A percentile compares a stretch with the other conserved stretches of the same genome.
These are phyloP conservation scores for Phialophora verrucosa DNA, from an alignment of 2,329 filamentous ascomycete genomes.

Conservation along the genomic window DNA sequence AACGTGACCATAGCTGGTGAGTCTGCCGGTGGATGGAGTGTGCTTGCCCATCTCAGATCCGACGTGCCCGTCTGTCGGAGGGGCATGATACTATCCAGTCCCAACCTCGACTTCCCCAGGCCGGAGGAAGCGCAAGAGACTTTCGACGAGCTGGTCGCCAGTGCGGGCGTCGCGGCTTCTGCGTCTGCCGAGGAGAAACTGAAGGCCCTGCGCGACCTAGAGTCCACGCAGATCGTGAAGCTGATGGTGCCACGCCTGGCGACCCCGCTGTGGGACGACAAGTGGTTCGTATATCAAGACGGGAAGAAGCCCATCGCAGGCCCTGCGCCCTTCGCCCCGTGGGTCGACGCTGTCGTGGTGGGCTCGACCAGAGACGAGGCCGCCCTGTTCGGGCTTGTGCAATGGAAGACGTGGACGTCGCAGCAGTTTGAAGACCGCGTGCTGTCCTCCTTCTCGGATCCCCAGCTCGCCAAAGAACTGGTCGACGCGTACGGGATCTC, in stretches of 20 bases:
- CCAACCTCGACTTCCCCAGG: constrained; percentile 26
- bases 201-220: constrained; percentile 19
- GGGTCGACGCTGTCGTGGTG: constrained; percentile 23
- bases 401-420: constrained; percentile 20
- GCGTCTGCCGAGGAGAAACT: constrained; percentile 25
- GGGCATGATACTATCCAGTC: constrained; percentile 26
- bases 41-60: constrained; percentile 39
- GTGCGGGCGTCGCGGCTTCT: constrained; percentile 14
- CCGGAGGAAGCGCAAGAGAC: constrained; percentile 26
- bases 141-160: constrained; percentile 25
- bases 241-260: constrained; percentile 16
- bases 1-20: constrained; percentile 52
- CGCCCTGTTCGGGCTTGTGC: constrained; percentile 19
- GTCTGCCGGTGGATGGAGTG: constrained; percentile 54
- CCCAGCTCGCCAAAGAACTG: constrained; percentile 19
- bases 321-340: constrained; percentile 26
- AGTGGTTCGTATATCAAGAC: constrained; percentile 28
- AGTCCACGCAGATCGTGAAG: constrained; percentile 15
- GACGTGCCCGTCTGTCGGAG: constrained; percentile 26
- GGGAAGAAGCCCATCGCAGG: constrained; percentile 22
- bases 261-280: constrained; percentile 26
- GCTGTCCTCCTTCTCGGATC: constrained; percentile 10
- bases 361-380: constrained; percentile 26
- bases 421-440: constrained; percentile 22
- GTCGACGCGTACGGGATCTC: constrained; percentile 22